Evolutionary conservation across 345 rosid genomes (phyloP).

Genomic region (Zanthoxylum bungeanum): DNA sequence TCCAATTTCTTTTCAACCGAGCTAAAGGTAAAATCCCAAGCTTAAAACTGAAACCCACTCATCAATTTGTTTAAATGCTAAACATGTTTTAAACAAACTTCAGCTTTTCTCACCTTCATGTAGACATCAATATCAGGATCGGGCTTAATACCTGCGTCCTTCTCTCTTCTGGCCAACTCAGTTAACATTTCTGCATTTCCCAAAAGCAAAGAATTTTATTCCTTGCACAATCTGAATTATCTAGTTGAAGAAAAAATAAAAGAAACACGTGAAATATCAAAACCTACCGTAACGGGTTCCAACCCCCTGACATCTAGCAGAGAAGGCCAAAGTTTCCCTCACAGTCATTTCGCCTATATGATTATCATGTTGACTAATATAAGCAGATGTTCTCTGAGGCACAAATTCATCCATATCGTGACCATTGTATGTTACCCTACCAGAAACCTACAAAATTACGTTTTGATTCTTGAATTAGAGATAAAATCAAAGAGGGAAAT

Average conservation of each 20-base stretch:
- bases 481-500: conserved; percentile 23
- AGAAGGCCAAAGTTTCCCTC: too few relatives aligned
- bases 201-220: neutral
- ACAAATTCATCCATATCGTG: too few relatives aligned
- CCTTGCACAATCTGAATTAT: neutral
- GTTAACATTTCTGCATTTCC: conserved; percentile 49
- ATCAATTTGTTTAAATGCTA: neutral
- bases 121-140: too few relatives aligned
- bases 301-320: conserved; percentile 77
- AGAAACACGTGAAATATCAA: too few relatives aligned
- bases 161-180: conserved; percentile 79
- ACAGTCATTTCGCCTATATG: too few relatives aligned
- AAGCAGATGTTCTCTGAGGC: too few relatives aligned
- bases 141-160: conserved; percentile 64
- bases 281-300: conserved; percentile 52
- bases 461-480: too few relatives aligned
- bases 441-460: too few relatives aligned
- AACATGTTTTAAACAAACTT: neutral
- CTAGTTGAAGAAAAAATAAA: neutral
- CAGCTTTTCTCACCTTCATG: conserved; percentile 52
- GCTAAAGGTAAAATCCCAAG: neutral
- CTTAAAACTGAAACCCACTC: neutral
- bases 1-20: neutral
- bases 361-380: too few relatives aligned
- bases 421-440: too few relatives aligned